Evolutionary conservation across 306 rosid genomes (phyloP).

Genomic region (Quercus bicolor): DNA sequence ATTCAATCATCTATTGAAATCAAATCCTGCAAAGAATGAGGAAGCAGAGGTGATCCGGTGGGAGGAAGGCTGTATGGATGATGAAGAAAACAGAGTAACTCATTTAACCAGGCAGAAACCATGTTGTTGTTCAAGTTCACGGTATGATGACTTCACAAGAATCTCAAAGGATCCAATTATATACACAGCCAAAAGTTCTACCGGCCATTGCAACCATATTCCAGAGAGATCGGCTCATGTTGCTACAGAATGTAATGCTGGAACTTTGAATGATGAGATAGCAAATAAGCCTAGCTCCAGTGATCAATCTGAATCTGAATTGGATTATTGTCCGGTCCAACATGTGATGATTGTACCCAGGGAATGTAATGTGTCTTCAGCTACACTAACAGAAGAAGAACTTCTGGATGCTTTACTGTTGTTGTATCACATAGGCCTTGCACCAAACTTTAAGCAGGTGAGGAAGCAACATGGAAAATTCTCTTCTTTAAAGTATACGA

Average conservation of each 20-base stretch:
- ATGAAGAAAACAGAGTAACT: conserved; percentile 69
- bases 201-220: conserved; percentile 59
- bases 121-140: conserved; percentile 89
- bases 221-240: conserved; percentile 87
- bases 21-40: conserved; percentile 50
- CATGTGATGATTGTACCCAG: conserved; percentile 54
- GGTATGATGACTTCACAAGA: conserved; percentile 68
- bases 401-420: conserved; percentile 77
- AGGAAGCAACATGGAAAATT: conserved; percentile 14
- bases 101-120: conserved; percentile 83
- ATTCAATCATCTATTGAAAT: conserved; percentile 67
- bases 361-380: conserved; percentile 66
- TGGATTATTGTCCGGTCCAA: conserved; percentile 48
- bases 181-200: conserved; percentile 60
- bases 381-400: conserved; percentile 79
- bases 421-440: conserved; percentile 87
- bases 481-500: background rate
- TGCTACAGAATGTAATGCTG: conserved; percentile 75
- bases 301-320: conserved; percentile 79
- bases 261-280: conserved; percentile 77
- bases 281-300: conserved; percentile 89
- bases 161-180: conserved; percentile 62
- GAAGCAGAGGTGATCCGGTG: conserved; percentile 71
- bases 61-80: conserved; percentile 98
- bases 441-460: conserved; percentile 93